Base-by-base conservation (phyloP, 1,284 basidiomycete genomes). In the Trametes polyzona region DNA sequence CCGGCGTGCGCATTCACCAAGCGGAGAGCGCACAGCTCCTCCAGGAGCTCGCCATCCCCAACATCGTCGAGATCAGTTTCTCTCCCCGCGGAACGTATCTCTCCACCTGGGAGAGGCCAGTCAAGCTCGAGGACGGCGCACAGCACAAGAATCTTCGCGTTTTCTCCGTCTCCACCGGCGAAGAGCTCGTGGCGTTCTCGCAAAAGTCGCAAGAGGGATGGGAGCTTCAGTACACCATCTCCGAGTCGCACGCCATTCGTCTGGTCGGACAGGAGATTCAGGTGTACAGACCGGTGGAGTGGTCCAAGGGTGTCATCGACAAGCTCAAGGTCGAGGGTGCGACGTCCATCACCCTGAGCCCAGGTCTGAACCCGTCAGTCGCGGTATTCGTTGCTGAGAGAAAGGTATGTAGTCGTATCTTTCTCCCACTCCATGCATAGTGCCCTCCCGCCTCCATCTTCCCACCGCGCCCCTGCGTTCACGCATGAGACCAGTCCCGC, bases 311-410 rank as follows among this genome's bases (percentile, higher is more conserved):
- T 16, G 79, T 95, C 52, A 81, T 88, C 48, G 91, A 93, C 68
- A 93, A 92, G 71, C 78, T 95, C 57, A 87, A 81, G 66, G 83
- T 93, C 23, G 95, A 96, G 67, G 90, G 91, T 21, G 85, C 94
- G 43, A 86, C 88, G 5, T 84, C 80, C 65, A 82, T 93, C 56
- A 80, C 83, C 16, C 77, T 96, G 59, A 92, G 92, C 65, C 92
- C 92, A 10, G 94, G 93, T 10, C 76, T 89, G 66, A 92, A 92
- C 69, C 92, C 93, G 3, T 88, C 83, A 12, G 71, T 98, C 27
- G 95, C 95, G 3, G 85, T 96, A 14, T 99, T 98, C 72, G 80
- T 96, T 37, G 91, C 88, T 1, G 96, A 98, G 81, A 95, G 95
- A 79, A 98, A 98, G 80, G 89, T 86, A 57, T 35, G 78, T 63